Conservation (phyloP, 805 yeast species). For the Kazachstania martiniae region DNA sequence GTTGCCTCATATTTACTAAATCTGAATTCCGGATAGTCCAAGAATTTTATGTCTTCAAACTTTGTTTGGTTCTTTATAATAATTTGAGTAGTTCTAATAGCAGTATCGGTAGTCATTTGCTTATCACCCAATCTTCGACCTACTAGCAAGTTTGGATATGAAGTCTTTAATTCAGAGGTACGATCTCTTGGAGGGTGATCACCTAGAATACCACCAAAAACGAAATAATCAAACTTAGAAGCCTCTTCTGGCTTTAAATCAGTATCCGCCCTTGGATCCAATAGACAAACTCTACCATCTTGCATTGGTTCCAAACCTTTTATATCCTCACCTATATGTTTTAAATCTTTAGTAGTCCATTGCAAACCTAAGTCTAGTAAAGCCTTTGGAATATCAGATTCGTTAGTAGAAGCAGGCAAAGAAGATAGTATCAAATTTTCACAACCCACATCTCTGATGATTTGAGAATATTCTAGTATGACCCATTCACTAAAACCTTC, state of each 20-base stretch:
- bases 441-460: conserved; percentile 71
- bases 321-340: conserved; percentile 30
- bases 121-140: conserved; percentile 80
- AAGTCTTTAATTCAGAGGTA: conserved; percentile 73
- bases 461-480: conserved; percentile 70
- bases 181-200: conserved; percentile 89
- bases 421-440: conserved; percentile 70
- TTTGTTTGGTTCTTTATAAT: conserved; percentile 49
- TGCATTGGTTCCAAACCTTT: conserved; percentile 36
- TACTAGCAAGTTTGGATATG: conserved; percentile 56
- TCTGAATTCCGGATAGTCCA: conserved; percentile 90
- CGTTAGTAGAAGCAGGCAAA: conserved; percentile 52
- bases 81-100: conserved; percentile 79
- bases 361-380: conserved; percentile 54
- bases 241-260: conserved; percentile 68
- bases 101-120: conserved; percentile 98
- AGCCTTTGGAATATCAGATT: conserved; percentile 50
- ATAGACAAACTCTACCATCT: conserved; percentile 54
- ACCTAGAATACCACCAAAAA: conserved; percentile 94
- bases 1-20: conserved; percentile 84
- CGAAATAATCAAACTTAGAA: conserved; percentile 66
- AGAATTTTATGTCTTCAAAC: conserved; percentile 69
- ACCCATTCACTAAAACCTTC: conserved; percentile 97
- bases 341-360: conserved; percentile 73
- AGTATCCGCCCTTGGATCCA: conserved; percentile 76